Base-by-base conservation (phyloP, 106 monocot genomes). In the Triglochin maritima region DNA sequence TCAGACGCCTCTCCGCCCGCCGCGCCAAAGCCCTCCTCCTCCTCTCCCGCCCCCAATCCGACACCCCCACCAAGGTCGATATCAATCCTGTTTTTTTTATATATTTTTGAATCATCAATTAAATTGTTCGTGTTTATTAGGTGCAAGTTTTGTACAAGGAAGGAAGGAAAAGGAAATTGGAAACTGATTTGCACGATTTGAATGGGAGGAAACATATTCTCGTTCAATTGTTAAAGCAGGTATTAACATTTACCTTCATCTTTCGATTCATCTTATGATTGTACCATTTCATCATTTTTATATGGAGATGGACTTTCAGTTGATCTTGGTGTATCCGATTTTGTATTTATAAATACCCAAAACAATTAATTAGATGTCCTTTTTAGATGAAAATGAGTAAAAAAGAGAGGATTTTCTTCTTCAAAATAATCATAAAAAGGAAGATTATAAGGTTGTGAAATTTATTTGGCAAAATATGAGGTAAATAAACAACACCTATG, bases 161-260 rank as follows among this genome's bases (percentile, higher is more conserved):
- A 56, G 71, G 77, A 57, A 80, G 73, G 75, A 92, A 77, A 83
- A 67, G 17, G 49, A 83, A 87, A 53, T 46, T 87, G 56, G 82
- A 82, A 69, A 81, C 77, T 41, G 87, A 82, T 64, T 77, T 92
- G 60, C 64, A 84, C 44, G 63, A 67, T 13, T 59, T 87, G 60
- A 87, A 87, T 44, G 75, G 81, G 55, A 87, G 81, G 68, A 92
- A 92, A 54, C 92, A 92, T 65, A 69, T 74, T 47, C 92, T 92
- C 65, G 92, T 92, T 49, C 87, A 87, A 76, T 85, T 92, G 82
- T 68, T 92, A 64, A 92, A 92, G 73, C 84, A 81, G 80, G 91
- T 91, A 82, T 16, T 14, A 13, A 6, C n/a, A 4, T 17, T 58
- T 74, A n/a, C 9, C 43, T 13, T 63, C 29, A 29, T 29, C 15